Base-by-base conservation (phyloP, 2,329 filamentous ascomycete species). In the Hymenoscyphus occultus region DNA sequence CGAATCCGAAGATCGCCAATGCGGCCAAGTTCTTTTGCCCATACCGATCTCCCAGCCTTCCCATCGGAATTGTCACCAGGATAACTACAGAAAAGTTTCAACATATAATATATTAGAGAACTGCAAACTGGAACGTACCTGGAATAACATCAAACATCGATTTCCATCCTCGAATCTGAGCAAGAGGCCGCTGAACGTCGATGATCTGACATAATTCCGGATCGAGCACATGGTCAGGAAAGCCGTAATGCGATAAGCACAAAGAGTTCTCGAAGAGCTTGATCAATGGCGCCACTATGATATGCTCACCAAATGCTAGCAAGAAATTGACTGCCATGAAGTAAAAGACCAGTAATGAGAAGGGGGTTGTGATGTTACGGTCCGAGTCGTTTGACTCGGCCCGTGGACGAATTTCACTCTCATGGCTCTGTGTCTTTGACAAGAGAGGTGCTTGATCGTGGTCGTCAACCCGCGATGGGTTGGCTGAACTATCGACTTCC, bases 271-370 rank as follows among this genome's bases (percentile, higher is more conserved):
- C 73, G 56, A 73, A 74, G 3, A 75, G 67, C 39, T 68, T 71
- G 13, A 74, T 70, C 10, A 73, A 51, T 16, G 73, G 74, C 16
- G 71, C 73, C 56, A 75, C 70, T 1, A 74, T 57, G 0, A 75
- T 68, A 16, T 74, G 73, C 60, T 75, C 72, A 54, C 68, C 67
- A 42, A 75, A 74, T 7, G 70, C 72, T 45, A 75, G 65, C 16
- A 74, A 63, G 56, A 75, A 75, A 65, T 75, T 72, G n/a, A 75
- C 67, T 9, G 68, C 64, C 71, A 74, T 74, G 64, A 74, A 74
- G 28, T 72, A 74, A 10, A 72, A 39, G 19, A 73, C 64, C 56
- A 70, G 56, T 13, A 61, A 56, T 22, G 60, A 39, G n/a, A 56
- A 40, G 14, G 60, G 39, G 58, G 39, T 57, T 6, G 54, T 39